Percentiles rank a stretch among this genome's conserved stretches.
phyloP scores from a whole-genome alignment of 495 filamentous ascomycete genomes.

The Xylaria venustula region DNA sequence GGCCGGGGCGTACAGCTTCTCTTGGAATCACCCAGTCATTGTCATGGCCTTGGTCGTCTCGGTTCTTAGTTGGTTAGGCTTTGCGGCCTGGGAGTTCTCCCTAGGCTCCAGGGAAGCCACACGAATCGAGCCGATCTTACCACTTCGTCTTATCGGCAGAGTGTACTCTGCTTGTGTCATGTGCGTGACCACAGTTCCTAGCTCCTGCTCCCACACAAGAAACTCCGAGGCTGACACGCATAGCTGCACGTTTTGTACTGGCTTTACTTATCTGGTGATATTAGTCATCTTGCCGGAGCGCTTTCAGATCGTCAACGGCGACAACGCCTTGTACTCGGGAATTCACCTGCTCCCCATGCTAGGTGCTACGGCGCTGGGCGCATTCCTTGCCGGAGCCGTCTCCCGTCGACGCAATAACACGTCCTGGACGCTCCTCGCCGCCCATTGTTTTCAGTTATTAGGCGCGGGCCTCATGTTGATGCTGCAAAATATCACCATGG shows the following conservation, averaged over 20 bases:
- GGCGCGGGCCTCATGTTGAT: slow-evolving; percentile 51
- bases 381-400: slow-evolving; percentile 46
- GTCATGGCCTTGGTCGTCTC: slow-evolving; percentile 42
- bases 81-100: slow-evolving; percentile 46
- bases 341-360: slow-evolving; percentile 59
- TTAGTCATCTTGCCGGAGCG: slow-evolving; percentile 60
- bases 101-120: slow-evolving; percentile 26
- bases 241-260: slow-evolving; percentile 50
- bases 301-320: slow-evolving; percentile 56
- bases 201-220: neutral
- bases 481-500: slow-evolving; percentile 24
- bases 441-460: slow-evolving; percentile 50
- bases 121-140: slow-evolving; percentile 41
- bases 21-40: slow-evolving; percentile 46
- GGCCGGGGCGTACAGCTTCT: slow-evolving; percentile 44
- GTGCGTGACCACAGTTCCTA: slow-evolving; percentile 32
- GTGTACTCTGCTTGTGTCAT: slow-evolving; percentile 43
- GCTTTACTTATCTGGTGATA: slow-evolving; percentile 56
- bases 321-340: slow-evolving; percentile 51
- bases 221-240: slow-evolving; percentile 20
- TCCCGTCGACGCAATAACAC: slow-evolving; percentile 48
- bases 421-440: slow-evolving; percentile 48
- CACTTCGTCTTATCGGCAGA: slow-evolving; percentile 36
- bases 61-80: slow-evolving; percentile 44
- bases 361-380: slow-evolving; percentile 49